Percentiles rank a stretch among this genome's conserved stretches.
These are phyloP conservation scores for Coccomyxa sp. DNA, from an alignment of 139 green algal genomes.

Conservation along the genomic window DNA sequence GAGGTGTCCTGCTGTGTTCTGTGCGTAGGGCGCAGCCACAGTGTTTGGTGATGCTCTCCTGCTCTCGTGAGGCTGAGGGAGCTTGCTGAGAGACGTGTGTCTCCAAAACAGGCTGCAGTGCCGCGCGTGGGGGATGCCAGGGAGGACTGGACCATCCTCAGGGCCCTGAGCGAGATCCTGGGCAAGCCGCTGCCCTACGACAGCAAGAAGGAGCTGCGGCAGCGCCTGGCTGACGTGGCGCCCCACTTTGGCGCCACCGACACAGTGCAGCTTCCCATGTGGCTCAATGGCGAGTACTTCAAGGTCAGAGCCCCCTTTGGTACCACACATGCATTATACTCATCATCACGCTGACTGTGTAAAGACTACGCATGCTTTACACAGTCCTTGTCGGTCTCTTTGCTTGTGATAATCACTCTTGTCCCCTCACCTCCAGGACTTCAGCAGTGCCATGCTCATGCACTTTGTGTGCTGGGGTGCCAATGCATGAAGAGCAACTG, in stretches of 20 bases:
- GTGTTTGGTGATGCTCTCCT: too few species aligned
- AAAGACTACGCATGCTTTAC: too few species aligned
- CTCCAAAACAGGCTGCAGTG: slow-evolving; percentile 60
- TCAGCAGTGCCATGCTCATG: too few species aligned
- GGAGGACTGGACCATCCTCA: slow-evolving; percentile 94
- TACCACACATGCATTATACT: too few species aligned
- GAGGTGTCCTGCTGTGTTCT: too few species aligned
- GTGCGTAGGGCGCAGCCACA: too few species aligned
- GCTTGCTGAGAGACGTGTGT: too few species aligned
- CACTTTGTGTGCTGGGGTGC: background rate
- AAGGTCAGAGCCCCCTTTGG: slow-evolving; percentile 45
- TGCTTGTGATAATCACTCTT: too few species aligned
- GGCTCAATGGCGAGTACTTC: slow-evolving; percentile 85
- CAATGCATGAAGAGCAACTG: background rate
- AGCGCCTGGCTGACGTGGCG: slow-evolving; percentile 75
- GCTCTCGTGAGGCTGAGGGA: too few species aligned
- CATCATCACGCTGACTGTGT: too few species aligned
- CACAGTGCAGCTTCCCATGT: slow-evolving; percentile 67
- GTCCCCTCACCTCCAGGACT: too few species aligned
- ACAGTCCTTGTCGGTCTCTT: too few species aligned
- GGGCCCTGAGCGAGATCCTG: slow-evolving; percentile 81
- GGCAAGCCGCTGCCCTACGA: slow-evolving; percentile 85
- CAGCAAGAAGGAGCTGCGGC: slow-evolving; percentile 57
- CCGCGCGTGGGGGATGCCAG: slow-evolving; percentile 67
- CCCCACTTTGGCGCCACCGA: slow-evolving; percentile 68